These are phyloP conservation scores for Epichloe hybrida DNA, from an alignment of 2,329 filamentous ascomycete species.

Conservation along the genomic window DNA sequence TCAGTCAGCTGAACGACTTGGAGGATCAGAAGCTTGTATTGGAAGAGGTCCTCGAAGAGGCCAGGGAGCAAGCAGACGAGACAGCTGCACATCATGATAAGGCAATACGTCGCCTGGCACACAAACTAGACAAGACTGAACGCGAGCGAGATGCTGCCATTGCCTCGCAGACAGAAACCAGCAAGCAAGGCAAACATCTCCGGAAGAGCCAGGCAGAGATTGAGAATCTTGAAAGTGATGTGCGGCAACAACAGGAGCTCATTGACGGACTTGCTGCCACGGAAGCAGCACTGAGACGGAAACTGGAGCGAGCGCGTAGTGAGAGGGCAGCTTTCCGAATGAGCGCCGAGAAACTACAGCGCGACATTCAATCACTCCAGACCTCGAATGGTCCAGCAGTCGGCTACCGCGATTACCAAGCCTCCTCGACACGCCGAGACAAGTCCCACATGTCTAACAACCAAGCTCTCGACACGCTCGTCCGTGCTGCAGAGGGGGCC, in stretches of 20 bases:
- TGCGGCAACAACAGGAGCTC: conserved; percentile 54
- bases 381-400: conserved; percentile 19
- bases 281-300: conserved; percentile 48
- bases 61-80: conserved; percentile 37
- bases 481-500: conserved; percentile 44
- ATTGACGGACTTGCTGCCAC: conserved; percentile 42
- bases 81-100: conserved; percentile 29
- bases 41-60: conserved; percentile 44
- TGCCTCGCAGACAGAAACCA: conserved; percentile 24
- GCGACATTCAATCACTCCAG: conserved; percentile 34
- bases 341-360: conserved; percentile 40
- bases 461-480: conserved; percentile 43
- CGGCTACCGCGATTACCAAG: conserved; percentile 8
- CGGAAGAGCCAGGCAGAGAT: conserved; percentile 50
- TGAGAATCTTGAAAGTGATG: conserved; percentile 58
- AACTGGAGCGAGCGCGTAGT: conserved; percentile 56
- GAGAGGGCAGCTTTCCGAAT: conserved; percentile 45
- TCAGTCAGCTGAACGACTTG: conserved; percentile 39
- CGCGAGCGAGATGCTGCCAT: conserved; percentile 29
- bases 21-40: conserved; percentile 46
- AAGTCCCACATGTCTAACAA: conserved; percentile 19
- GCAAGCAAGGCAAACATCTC: conserved; percentile 44
- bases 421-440: conserved; percentile 17
- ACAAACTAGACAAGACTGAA: conserved; percentile 37
- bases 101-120: conserved; percentile 29